Percentiles rank a stretch among this genome's conserved stretches.
These are phyloP conservation scores for Leishmania arabica DNA, from an alignment of 208 protist genomes.

Conservation along the genomic window DNA sequence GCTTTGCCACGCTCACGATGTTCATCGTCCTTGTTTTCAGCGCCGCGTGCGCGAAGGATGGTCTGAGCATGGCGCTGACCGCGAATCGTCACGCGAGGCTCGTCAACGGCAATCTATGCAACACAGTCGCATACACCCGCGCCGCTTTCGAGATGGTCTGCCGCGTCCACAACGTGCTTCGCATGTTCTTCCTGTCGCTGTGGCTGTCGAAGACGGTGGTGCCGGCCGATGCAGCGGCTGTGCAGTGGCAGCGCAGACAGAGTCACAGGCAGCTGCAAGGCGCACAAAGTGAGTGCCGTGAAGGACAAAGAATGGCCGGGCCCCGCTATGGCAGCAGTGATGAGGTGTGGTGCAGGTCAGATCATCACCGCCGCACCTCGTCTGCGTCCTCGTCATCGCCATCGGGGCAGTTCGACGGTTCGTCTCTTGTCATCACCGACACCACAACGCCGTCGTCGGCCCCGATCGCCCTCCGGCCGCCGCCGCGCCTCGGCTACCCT, in stretches of 20 bases:
- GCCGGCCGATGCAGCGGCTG: conserved; percentile 26
- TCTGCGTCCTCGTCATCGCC: neutral
- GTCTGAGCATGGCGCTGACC: conserved; percentile 27
- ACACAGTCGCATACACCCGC: conserved; percentile 28
- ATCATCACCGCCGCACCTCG: neutral
- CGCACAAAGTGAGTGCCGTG: neutral
- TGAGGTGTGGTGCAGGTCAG: neutral
- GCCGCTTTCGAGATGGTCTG: conserved; percentile 19
- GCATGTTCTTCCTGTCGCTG: conserved; percentile 26
- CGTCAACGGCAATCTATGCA: conserved; percentile 7
- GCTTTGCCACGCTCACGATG: conserved; percentile 31
- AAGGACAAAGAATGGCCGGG: too few species aligned
- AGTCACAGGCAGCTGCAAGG: conserved; percentile 18
- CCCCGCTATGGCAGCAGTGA: neutral
- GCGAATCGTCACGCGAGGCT: conserved; percentile 22
- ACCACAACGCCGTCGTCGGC: neutral
- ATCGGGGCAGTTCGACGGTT: neutral
- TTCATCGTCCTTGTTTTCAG: conserved; percentile 40
- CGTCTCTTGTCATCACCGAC: neutral
- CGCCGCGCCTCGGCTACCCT: conserved; percentile 21
- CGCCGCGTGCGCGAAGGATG: conserved; percentile 26
- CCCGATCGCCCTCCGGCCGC: neutral
- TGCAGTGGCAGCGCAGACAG: conserved; percentile 19
- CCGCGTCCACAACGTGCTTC: conserved; percentile 39
- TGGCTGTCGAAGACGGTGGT: conserved; percentile 34